Evolutionary conservation across 352 stramenopile genomes (phyloP).

Genomic region (Globisporangium paroecandrum): DNA sequence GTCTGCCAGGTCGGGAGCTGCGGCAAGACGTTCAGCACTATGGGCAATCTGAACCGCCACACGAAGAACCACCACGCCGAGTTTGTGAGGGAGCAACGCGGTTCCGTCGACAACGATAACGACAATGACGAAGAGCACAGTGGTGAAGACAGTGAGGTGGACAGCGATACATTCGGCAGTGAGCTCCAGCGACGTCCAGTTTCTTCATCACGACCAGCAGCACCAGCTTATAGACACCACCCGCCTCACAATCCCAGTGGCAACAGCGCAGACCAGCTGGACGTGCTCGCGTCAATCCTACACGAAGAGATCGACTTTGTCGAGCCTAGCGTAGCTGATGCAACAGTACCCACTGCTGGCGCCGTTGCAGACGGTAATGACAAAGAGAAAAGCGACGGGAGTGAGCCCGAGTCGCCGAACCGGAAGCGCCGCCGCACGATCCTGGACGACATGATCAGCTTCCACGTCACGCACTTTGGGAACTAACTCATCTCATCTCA

Average conservation of each 20-base stretch:
- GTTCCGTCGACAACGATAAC: background rate
- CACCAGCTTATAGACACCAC: background rate
- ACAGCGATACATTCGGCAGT: background rate
- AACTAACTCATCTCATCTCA: background rate
- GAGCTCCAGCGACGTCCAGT: background rate
- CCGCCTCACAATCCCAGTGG: background rate
- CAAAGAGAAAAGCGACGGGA: background rate
- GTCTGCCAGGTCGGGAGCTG: conserved; percentile 17
- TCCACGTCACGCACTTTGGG: conserved; percentile 31
- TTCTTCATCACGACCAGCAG: background rate
- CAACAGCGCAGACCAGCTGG: background rate
- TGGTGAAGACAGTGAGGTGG: background rate
- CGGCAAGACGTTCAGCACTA: conserved; percentile 62
- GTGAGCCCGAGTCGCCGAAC: background rate
- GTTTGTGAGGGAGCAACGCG: background rate
- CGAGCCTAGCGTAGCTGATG: background rate
- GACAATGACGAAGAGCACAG: too few relatives aligned
- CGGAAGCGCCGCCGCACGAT: conserved; percentile 12
- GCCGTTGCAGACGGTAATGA: background rate
- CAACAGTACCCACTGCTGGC: background rate
- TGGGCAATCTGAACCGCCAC: conserved; percentile 54
- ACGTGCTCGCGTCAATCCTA: conserved; percentile 14
- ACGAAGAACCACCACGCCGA: conserved; percentile 6
- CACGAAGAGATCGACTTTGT: conserved; percentile 16
- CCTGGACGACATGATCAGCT: conserved; percentile 44